Percentiles rank a stretch among this genome's conserved stretches.
Evolutionary conservation across 768 basidiomycete species (phyloP).

Genomic region (Leccinum boreale): DNA sequence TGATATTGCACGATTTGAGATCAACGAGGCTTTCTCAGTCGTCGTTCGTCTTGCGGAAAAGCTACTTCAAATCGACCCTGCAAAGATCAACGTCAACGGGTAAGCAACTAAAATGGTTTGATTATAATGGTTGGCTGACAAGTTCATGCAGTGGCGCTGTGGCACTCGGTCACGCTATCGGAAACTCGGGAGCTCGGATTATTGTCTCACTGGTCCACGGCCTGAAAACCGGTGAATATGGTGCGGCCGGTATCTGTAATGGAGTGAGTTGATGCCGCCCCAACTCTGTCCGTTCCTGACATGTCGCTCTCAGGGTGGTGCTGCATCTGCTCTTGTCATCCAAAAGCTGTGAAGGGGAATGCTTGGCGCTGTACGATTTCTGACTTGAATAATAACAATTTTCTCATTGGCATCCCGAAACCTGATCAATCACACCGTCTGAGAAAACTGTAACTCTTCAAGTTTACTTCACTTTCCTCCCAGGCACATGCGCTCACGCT

Average conservation of each 20-base stretch:
- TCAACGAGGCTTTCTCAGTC: constrained; percentile 98
- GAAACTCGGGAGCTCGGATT: constrained; percentile 93
- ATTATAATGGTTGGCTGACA: constrained; percentile 5
- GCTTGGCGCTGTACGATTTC: constrained; percentile 13
- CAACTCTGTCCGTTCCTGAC: constrained; percentile 12
- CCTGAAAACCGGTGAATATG: constrained; percentile 90
- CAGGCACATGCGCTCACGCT: constrained; percentile 5
- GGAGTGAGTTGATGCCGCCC: constrained; percentile 59
- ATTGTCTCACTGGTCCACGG: constrained; percentile 89
- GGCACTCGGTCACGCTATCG: constrained; percentile 93
- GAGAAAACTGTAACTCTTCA: constrained; percentile 7
- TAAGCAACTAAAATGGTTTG: constrained; percentile 34
- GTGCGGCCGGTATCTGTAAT: constrained; percentile 95
- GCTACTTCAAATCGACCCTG: constrained; percentile 75
- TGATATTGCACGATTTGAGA: constrained; percentile 90
- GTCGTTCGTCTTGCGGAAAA: constrained; percentile 92
- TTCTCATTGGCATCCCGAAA: background rate
- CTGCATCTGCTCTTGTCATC: constrained; percentile 86
- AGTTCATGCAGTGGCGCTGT: constrained; percentile 77
- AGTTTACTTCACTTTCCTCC: background rate
- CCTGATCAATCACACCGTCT: constrained; percentile 1
- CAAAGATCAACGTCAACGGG: constrained; percentile 91
- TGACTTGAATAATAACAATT: constrained; percentile 13
- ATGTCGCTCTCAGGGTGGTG: constrained; percentile 66
- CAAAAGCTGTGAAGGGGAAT: constrained; percentile 66